These are phyloP conservation scores for Haematococcus lacustris DNA, from an alignment of 139 green algal species.

Conservation along the genomic window DNA sequence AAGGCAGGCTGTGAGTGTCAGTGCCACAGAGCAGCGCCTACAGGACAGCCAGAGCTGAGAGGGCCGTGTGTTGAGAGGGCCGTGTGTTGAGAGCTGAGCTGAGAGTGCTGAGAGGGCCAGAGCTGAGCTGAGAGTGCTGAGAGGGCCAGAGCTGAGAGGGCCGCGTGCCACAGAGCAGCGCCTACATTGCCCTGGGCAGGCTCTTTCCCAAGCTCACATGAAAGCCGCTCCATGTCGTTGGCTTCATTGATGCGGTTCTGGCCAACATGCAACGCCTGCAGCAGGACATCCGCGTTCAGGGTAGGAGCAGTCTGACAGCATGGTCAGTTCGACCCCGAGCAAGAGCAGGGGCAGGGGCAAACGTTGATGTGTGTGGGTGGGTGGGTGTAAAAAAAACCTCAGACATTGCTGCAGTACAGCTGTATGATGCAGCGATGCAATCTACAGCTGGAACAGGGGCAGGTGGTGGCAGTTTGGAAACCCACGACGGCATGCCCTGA, in stretches of 20 bases:
- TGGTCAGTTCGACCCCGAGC: neutral
- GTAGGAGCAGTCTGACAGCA: neutral
- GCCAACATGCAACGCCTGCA: conserved; percentile 39
- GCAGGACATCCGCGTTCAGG: neutral
- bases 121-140: too few relatives aligned
- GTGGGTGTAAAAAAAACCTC: neutral
- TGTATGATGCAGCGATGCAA: neutral
- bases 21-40: too few relatives aligned
- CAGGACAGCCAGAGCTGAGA: too few relatives aligned
- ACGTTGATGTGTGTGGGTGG: too few relatives aligned
- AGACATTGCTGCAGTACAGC: neutral
- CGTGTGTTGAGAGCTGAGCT: neutral
- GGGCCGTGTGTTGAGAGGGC: neutral
- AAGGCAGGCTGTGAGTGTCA: too few relatives aligned
- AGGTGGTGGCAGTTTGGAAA: too few relatives aligned
- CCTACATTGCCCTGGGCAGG: neutral
- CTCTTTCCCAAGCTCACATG: too few relatives aligned
- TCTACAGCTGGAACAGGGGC: too few relatives aligned
- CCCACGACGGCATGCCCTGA: too few relatives aligned
- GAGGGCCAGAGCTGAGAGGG: neutral
- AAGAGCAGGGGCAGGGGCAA: neutral
- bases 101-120: neutral
- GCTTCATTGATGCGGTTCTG: conserved; percentile 56
- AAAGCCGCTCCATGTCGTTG: conserved; percentile 44
- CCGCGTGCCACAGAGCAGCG: neutral